phyloP scores from a whole-genome alignment of 768 basidiomycete genomes.

The Candolleomyces eurysporus region DNA sequence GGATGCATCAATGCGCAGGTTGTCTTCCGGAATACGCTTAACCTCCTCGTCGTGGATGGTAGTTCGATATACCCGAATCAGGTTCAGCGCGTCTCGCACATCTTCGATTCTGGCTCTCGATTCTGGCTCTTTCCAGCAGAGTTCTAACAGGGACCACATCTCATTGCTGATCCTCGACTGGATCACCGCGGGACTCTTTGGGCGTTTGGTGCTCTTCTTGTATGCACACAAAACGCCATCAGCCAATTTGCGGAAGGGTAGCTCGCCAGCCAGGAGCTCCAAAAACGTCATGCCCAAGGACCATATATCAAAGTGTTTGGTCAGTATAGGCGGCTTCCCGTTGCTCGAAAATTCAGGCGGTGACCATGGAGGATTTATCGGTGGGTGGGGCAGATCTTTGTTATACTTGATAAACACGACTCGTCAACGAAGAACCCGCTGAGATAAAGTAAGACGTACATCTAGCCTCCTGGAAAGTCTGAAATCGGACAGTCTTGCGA shows the following conservation, averaged over 20 bases:
- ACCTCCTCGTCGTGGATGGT: too few relatives aligned
- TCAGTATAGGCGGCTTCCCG: constrained; percentile 14
- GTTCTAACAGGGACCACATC: constrained; percentile 41
- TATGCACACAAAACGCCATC: constrained; percentile 35
- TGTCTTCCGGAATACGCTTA: neutral
- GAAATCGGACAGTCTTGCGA: constrained; percentile 44
- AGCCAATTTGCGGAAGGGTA: constrained; percentile 32
- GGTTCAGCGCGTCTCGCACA: constrained; percentile 24
- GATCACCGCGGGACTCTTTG: constrained; percentile 21
- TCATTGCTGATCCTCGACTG: constrained; percentile 26
- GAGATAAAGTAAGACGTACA: constrained; percentile 18
- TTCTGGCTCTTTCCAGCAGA: constrained; percentile 43
- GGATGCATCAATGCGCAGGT: neutral
- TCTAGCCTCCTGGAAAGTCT: constrained; percentile 39
- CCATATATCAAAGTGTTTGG: constrained; percentile 46
- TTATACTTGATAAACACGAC: constrained; percentile 21
- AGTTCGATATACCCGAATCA: too few relatives aligned
- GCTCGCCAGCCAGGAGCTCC: constrained; percentile 44
- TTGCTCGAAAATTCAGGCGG: constrained; percentile 39
- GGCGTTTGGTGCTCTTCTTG: constrained; percentile 33
- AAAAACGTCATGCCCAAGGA: constrained; percentile 47
- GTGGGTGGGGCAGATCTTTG: constrained; percentile 21
- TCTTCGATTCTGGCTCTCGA: constrained; percentile 36
- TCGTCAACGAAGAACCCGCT: neutral
- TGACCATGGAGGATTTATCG: constrained; percentile 35